phyloP scores from a whole-genome alignment of 225 moss, liverwort and hornwort species.

The Lunularia cruciata region DNA sequence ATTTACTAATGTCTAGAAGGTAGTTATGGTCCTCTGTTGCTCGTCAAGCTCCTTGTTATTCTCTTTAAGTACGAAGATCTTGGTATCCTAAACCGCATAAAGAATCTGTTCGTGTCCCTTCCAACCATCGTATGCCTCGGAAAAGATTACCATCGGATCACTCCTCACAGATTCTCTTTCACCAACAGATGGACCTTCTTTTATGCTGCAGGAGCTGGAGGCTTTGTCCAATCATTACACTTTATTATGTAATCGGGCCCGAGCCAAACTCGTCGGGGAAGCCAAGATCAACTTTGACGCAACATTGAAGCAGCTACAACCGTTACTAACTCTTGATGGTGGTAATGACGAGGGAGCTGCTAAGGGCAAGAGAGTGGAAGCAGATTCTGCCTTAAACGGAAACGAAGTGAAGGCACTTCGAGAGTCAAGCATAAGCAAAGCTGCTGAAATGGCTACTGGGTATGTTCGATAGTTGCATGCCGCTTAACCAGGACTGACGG shows the following conservation, averaged over 20 bases:
- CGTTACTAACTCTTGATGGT: constrained; percentile 60
- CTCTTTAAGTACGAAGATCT: too few species aligned
- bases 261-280: constrained; percentile 85
- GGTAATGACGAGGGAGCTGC: constrained; percentile 56
- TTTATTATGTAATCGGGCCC: constrained; percentile 88
- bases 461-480: constrained; percentile 25
- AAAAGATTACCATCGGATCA: too few species aligned
- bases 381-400: constrained; percentile 57
- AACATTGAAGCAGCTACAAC: constrained; percentile 80
- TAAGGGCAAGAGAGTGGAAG: constrained; percentile 86
- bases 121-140: too few species aligned
- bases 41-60: too few species aligned
- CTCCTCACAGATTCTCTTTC: too few species aligned
- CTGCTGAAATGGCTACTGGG: constrained; percentile 97
- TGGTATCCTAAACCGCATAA: too few species aligned
- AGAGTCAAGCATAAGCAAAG: constrained; percentile 94
- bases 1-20: too few species aligned
- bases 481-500: too few species aligned
- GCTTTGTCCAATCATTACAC: constrained; percentile 94
- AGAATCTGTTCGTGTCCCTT: too few species aligned
- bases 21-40: too few species aligned
- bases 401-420: constrained; percentile 78
- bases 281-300: constrained; percentile 68
- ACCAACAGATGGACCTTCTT: too few species aligned
- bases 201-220: constrained; percentile 71